Base-by-base conservation (phyloP, 2,329 filamentous ascomycete genomes). In the Tothia fuscella region DNA sequence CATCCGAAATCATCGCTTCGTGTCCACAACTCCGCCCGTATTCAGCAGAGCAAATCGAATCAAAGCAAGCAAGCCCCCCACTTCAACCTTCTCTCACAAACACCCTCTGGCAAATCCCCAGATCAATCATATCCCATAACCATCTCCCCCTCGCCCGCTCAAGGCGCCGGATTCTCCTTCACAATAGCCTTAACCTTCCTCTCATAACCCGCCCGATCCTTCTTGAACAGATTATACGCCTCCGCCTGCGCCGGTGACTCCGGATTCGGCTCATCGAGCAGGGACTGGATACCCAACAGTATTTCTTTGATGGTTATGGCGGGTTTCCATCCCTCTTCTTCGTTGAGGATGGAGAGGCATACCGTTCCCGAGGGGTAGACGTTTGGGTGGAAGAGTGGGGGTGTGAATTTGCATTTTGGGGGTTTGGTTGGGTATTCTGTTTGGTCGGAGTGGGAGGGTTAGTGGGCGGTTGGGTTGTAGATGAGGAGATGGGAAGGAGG, bases 251-350 rank as follows among this genome's bases (percentile, higher is more conserved):
- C 91, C 0, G 91, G 91, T 1, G 87, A 94, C 38, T 98, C 91
- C 3, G 89, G 91, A 58, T 98, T 98, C 13, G 93, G 91, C 54
- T 95, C 89, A 60, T 98, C 82, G 30, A 98, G 78, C 2, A 98
- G 75, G 53, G 93, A 89, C 62, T 98, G 91, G 44, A 98, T 93
- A 37, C 91, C 91, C 1, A 96, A 73, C 5, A 96, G 74, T 49
- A 98, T 96, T 64, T 96, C 87, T 66, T 95, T 96, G 60, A 98
- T 86, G 0, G 91, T 98, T 56, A 98, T 98, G 5, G 91, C 89
- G 1, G 91, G 93, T 62, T 93, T 93, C 91, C 93, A 98, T 5
- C 84, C 88, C 60, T 98, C 91, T 54, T 98, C 91, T 61, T 98
- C 93, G 65, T 96, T 98, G 50, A 98, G 67, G 51, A 98, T 98